Conservation (phyloP, 208 protist species). For the Trypanosoma theileri region DNA sequence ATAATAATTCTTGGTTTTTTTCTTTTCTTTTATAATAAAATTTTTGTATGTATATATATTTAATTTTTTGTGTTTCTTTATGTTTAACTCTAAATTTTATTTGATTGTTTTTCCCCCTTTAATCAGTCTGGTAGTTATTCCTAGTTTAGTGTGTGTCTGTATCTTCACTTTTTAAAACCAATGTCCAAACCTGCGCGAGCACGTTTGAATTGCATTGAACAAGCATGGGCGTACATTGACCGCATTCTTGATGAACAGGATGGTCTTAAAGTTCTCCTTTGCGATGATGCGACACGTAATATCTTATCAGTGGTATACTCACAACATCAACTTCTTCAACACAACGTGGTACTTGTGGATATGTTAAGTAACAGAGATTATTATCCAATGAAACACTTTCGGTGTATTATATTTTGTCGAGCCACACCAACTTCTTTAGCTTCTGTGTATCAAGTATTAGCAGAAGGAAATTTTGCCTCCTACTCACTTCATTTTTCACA, state of each 20-base stretch:
- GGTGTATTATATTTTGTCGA: constrained; percentile 88
- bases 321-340: constrained; percentile 95
- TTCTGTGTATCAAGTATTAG: constrained; percentile 89
- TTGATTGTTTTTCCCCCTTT: not conserved
- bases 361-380: constrained; percentile 80
- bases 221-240: constrained; percentile 77
- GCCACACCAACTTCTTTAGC: constrained; percentile 89
- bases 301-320: constrained; percentile 95
- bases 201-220: constrained; percentile 73
- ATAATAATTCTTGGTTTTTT: not conserved
- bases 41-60: constrained; percentile 5
- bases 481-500: constrained; percentile 94
- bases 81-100: not conserved
- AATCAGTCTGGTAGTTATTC: not conserved
- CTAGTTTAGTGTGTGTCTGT: too few species aligned
- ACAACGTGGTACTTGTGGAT: constrained; percentile 97
- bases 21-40: not conserved
- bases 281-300: constrained; percentile 93
- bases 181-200: constrained; percentile 28
- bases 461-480: constrained; percentile 84
- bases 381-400: constrained; percentile 95
- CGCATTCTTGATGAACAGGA: constrained; percentile 43
- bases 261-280: constrained; percentile 94
- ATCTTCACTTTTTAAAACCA: not conserved
- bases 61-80: too few species aligned